These are phyloP conservation scores for Coemansia sp. DNA, from an alignment of 192 early-diverging fungal species.

Conservation along the genomic window DNA sequence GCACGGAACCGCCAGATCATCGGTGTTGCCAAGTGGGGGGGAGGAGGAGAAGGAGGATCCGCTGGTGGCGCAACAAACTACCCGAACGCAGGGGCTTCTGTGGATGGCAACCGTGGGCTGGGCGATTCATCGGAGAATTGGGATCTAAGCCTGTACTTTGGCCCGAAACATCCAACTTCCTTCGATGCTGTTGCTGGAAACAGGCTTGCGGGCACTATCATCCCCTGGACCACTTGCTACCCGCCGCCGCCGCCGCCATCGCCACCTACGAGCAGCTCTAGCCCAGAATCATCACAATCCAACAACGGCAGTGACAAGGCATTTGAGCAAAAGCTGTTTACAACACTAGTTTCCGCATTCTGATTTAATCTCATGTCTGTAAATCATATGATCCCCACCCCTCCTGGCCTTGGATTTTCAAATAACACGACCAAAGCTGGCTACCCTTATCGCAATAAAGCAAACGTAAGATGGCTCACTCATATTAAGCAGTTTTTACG, in stretches of 20 bases:
- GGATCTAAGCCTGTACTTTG: constrained; percentile 41
- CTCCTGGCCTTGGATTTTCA: too few species aligned
- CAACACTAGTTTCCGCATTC: constrained; percentile 21
- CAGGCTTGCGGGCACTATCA: not conserved
- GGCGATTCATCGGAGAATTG: constrained; percentile 12
- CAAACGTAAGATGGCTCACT: too few species aligned
- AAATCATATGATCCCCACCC: too few species aligned
- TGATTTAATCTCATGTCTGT: constrained; percentile 6
- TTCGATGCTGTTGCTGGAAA: constrained; percentile 16
- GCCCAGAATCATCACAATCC: not conserved
- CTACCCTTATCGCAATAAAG: too few species aligned
- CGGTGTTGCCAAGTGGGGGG: constrained; percentile 41
- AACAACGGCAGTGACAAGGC: not conserved
- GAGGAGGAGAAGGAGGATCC: too few species aligned
- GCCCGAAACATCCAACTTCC: constrained; percentile 45
- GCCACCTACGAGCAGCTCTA: not conserved
- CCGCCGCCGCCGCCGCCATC: too few species aligned
- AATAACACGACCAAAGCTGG: too few species aligned
- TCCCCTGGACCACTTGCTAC: constrained; percentile 46
- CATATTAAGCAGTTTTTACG: too few species aligned
- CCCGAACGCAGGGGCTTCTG: too few species aligned
- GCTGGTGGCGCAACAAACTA: not conserved
- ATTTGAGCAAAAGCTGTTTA: constrained; percentile 38
- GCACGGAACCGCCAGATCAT: constrained; percentile 45
- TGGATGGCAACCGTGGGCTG: not conserved